Conservation (phyloP, 2,329 filamentous ascomycete species). For the Aureobasidium sp. region DNA sequence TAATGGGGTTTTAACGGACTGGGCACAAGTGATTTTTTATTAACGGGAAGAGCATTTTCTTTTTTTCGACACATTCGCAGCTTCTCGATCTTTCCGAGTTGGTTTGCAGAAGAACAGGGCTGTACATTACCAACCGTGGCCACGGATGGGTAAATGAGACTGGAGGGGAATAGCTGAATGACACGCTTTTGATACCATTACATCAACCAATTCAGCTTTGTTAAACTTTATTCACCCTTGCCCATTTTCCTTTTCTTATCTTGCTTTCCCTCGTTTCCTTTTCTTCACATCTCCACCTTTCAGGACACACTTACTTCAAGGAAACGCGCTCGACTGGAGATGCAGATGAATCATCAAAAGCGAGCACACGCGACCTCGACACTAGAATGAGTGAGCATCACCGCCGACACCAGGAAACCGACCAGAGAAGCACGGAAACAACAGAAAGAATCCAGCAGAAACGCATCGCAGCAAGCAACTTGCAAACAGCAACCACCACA, state of each 20-base stretch:
- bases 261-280: neutral
- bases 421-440: too few species aligned
- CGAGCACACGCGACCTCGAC: neutral
- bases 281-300: neutral
- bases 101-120: conserved; percentile 31
- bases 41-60: conserved; percentile 12
- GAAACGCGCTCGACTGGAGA: neutral
- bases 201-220: conserved; percentile 10
- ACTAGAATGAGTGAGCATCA: neutral
- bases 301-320: neutral
- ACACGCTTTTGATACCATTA: conserved; percentile 15
- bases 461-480: too few species aligned
- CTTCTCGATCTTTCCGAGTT: neutral
- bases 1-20: conserved; percentile 18
- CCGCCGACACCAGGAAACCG: neutral
- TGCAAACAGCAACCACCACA: too few species aligned
- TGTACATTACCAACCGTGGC: conserved; percentile 65
- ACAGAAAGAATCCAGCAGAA: neutral
- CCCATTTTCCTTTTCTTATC: neutral
- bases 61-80: neutral
- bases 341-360: neutral
- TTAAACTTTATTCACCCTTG: neutral
- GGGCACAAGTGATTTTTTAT: conserved; percentile 13
- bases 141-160: conserved; percentile 30
- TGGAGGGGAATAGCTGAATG: conserved; percentile 11